These are phyloP conservation scores for Verruconis gallopava DNA, from an alignment of 2,329 filamentous ascomycete species.

Conservation along the genomic window DNA sequence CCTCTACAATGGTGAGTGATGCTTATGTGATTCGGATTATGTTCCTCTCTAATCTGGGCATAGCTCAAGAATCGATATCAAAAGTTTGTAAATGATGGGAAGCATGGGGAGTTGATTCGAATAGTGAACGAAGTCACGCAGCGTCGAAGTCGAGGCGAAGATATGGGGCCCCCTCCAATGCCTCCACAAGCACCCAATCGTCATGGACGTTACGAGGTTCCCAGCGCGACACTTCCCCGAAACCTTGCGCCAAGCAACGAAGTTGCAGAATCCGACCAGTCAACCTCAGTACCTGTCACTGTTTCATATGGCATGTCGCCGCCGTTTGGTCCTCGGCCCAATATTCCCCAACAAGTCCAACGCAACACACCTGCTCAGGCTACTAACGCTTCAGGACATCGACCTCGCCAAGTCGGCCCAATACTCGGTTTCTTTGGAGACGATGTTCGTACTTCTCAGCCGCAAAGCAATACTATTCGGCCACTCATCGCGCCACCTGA, in stretches of 20 bases:
- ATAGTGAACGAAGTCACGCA: conserved; percentile 29
- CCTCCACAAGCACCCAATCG: conserved; percentile 35
- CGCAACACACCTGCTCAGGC: neutral
- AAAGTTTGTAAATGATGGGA: conserved; percentile 31
- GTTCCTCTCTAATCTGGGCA: too few relatives aligned
- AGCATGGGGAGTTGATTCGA: conserved; percentile 27
- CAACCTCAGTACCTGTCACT: conserved; percentile 17
- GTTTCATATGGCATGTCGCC: conserved; percentile 9
- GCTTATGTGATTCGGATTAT: conserved; percentile 3
- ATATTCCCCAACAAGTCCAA: neutral
- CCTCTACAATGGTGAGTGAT: conserved; percentile 62
- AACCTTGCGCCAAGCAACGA: conserved; percentile 33
- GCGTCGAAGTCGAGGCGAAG: conserved; percentile 30
- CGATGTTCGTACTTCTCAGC: neutral
- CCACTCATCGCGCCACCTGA: neutral
- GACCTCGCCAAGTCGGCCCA: neutral
- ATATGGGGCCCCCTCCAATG: conserved; percentile 34
- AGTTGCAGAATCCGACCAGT: conserved; percentile 24
- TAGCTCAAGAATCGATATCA: conserved; percentile 36
- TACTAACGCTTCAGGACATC: neutral
- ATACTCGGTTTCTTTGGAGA: neutral
- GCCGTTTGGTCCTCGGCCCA: conserved; percentile 13
- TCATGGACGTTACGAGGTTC: conserved; percentile 29
- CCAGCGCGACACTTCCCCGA: conserved; percentile 26
- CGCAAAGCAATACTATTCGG: neutral